A percentile compares a stretch with the other conserved stretches of the same genome.
phyloP scores from a whole-genome alignment of 768 basidiomycete species.

The Termitomyces sp. region DNA sequence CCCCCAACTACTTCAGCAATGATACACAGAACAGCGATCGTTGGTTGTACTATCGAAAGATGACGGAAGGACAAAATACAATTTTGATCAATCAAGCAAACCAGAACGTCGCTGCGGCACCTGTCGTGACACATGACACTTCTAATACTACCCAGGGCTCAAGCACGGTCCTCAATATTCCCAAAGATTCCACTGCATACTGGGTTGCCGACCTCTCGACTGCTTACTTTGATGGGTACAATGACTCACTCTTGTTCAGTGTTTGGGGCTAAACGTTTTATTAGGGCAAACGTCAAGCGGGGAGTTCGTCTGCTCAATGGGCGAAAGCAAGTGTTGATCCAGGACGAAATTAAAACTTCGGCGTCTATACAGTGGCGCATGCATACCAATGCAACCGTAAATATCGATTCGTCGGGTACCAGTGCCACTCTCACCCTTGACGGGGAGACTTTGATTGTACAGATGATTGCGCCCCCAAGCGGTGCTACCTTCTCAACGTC shows the following conservation, averaged over 20 bases:
- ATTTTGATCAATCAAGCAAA: conserved; percentile 73
- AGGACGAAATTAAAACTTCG: conserved; percentile 80
- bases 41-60: conserved; percentile 95
- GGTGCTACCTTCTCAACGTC: conserved; percentile 64
- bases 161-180: conserved; percentile 71
- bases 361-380: conserved; percentile 80
- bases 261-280: conserved; percentile 7
- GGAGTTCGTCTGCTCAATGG: conserved; percentile 82
- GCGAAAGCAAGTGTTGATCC: conserved; percentile 85
- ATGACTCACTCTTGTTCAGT: conserved; percentile 15
- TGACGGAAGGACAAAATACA: conserved; percentile 97
- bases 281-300: conserved; percentile 71
- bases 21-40: conserved; percentile 68
- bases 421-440: conserved; percentile 77
- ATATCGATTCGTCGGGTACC: conserved; percentile 41
- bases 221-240: conserved; percentile 76
- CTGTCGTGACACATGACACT: conserved; percentile 51
- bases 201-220: conserved; percentile 75
- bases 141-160: conserved; percentile 73
- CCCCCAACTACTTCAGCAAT: conserved; percentile 73
- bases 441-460: conserved; percentile 62
- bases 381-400: conserved; percentile 91
- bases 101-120: conserved; percentile 73
- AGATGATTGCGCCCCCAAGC: conserved; percentile 64
- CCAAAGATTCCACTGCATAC: conserved; percentile 72